Evolutionary conservation across 208 protist species (phyloP).

Genomic region (Herpetomonas samuelpessoai): DNA sequence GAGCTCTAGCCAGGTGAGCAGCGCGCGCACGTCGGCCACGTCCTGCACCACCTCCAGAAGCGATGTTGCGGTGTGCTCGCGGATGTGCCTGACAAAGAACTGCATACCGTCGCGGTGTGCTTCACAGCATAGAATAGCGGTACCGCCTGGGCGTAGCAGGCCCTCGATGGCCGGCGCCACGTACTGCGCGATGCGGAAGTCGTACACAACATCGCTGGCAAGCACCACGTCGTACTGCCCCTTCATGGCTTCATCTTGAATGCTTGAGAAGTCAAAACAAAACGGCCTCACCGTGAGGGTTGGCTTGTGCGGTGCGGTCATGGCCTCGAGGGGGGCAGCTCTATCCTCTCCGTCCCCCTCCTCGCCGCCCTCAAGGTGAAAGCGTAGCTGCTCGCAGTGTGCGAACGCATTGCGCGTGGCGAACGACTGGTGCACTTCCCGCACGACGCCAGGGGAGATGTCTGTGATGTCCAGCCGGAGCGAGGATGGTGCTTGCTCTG

Average conservation of each 20-base stretch:
- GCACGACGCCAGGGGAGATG: constrained; percentile 30
- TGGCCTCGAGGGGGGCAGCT: no score
- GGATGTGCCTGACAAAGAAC: constrained; percentile 25
- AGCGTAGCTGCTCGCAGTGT: neutral
- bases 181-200: constrained; percentile 34
- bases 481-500: neutral
- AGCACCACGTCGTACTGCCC: constrained; percentile 43
- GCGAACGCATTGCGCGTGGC: constrained; percentile 18
- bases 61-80: constrained; percentile 6
- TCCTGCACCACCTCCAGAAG: constrained; percentile 28
- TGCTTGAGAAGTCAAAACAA: constrained; percentile 33
- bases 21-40: constrained; percentile 20
- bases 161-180: constrained; percentile 33
- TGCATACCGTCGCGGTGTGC: constrained; percentile 55
- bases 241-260: constrained; percentile 11
- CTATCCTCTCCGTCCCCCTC: no score
- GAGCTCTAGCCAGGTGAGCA: constrained; percentile 27
- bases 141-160: constrained; percentile 37
- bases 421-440: constrained; percentile 28
- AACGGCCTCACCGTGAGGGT: constrained; percentile 10
- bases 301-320: no score
- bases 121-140: constrained; percentile 59
- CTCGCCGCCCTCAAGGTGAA: no score
- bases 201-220: constrained; percentile 63
- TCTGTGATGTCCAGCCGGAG: constrained; percentile 41